These are phyloP conservation scores for Coemansia sp. DNA, from an alignment of 192 early-diverging fungal genomes.

Conservation along the genomic window DNA sequence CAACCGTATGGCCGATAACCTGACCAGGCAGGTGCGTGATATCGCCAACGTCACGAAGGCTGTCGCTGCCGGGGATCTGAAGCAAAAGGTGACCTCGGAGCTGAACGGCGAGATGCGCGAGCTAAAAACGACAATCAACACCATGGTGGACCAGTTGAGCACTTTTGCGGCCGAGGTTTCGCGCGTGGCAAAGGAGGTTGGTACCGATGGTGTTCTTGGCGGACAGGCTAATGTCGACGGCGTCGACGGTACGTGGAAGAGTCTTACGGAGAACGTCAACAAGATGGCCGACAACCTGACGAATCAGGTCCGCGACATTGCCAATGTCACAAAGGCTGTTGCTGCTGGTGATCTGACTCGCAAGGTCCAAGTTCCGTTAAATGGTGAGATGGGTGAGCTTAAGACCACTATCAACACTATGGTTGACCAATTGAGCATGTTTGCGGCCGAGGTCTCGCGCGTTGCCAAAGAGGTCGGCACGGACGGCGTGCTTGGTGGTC, in stretches of 20 bases:
- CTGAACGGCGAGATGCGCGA: too few species aligned
- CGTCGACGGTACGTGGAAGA: too few species aligned
- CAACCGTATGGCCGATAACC: conserved; percentile 54
- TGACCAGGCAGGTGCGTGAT: too few species aligned
- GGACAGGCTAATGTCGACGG: too few species aligned
- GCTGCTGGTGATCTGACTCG: conserved; percentile 54
- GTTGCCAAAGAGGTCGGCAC: conserved; percentile 62
- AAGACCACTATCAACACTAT: conserved; percentile 60
- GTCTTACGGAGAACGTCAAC: conserved; percentile 60
- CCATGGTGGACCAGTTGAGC: too few species aligned
- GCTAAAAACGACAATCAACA: conserved; percentile 56
- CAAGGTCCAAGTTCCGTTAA: conserved; percentile 51
- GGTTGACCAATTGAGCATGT: conserved; percentile 55
- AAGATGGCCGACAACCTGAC: conserved; percentile 60
- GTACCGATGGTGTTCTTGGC: too few species aligned
- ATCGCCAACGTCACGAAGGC: too few species aligned
- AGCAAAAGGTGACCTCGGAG: conserved; percentile 49
- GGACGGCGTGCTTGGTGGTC: conserved; percentile 65
- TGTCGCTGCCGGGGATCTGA: conserved; percentile 46
- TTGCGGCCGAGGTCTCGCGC: too few species aligned
- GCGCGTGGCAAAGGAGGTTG: too few species aligned
- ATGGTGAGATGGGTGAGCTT: conserved; percentile 54
- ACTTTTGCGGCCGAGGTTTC: too few species aligned
- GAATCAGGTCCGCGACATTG: conserved; percentile 61
- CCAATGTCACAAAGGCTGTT: conserved; percentile 58